A percentile compares a stretch with the other conserved stretches of the same genome.
Evolutionary conservation across 768 basidiomycete genomes (phyloP).

Genomic region (Floccularia luteovirens): DNA sequence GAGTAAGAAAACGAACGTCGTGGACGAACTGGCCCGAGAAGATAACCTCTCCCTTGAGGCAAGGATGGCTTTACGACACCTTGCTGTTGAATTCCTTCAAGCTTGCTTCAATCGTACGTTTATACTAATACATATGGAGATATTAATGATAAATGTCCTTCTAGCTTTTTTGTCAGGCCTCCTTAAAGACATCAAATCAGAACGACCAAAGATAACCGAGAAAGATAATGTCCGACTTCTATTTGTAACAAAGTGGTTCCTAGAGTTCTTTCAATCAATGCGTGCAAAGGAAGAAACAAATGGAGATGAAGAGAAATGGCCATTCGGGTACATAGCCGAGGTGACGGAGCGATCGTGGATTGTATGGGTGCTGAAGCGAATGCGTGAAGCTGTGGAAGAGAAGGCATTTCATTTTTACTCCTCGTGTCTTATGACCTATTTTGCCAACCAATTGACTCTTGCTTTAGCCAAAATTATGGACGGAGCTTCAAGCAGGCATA

Average conservation of each 20-base stretch:
- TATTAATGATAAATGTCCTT: neutral
- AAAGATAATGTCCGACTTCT: conserved; percentile 89
- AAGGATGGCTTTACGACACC: conserved; percentile 50
- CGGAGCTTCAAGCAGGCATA: conserved; percentile 88
- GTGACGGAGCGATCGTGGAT: conserved; percentile 86
- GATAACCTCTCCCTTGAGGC: conserved; percentile 67
- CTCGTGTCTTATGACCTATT: conserved; percentile 1
- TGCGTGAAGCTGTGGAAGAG: conserved; percentile 86
- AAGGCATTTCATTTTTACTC: conserved; percentile 45
- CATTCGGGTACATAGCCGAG: conserved; percentile 72
- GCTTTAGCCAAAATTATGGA: conserved; percentile 84
- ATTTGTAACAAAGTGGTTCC: conserved; percentile 84
- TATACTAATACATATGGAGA: neutral
- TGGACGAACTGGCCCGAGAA: conserved; percentile 61
- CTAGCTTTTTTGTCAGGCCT: conserved; percentile 84
- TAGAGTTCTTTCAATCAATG: conserved; percentile 78
- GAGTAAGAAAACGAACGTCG: conserved; percentile 48
- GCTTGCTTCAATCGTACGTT: conserved; percentile 84
- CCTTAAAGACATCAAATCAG: conserved; percentile 89
- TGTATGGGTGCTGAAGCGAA: conserved; percentile 82
- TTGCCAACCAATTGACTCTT: conserved; percentile 3
- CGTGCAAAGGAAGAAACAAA: conserved; percentile 28
- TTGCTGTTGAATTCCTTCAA: conserved; percentile 71
- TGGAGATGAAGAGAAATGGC: conserved; percentile 33
- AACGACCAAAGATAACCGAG: conserved; percentile 88